Evolutionary conservation across 2,329 filamentous ascomycete genomes (phyloP).

Genomic region (Pezicula neosporulosa): DNA sequence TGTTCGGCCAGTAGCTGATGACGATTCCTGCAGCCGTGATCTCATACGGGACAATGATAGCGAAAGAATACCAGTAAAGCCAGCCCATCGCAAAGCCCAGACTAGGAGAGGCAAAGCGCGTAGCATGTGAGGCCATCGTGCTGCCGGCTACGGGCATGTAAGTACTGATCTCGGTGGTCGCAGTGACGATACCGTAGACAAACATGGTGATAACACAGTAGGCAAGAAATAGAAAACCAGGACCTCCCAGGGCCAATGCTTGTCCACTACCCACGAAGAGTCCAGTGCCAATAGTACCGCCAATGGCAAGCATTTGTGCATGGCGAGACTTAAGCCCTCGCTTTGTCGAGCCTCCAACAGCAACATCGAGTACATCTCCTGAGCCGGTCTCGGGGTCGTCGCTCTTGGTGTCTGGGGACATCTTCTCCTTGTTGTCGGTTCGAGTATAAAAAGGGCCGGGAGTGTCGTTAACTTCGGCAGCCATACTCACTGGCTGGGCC

Average conservation of each 20-base stretch:
- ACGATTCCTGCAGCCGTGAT: constrained; percentile 38
- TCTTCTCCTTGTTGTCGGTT: background rate
- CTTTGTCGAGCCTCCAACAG: constrained; percentile 11
- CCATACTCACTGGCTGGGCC: background rate
- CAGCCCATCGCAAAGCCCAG: constrained; percentile 43
- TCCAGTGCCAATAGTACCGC: constrained; percentile 42
- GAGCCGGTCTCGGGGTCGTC: background rate
- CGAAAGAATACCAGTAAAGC: constrained; percentile 21
- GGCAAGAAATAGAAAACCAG: constrained; percentile 39
- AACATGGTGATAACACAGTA: constrained; percentile 41
- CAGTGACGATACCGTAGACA: constrained; percentile 44
- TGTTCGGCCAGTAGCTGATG: constrained; percentile 38
- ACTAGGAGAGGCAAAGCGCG: constrained; percentile 39
- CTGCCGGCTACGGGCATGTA: constrained; percentile 52
- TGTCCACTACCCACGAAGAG: constrained; percentile 41
- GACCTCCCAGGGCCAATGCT: constrained; percentile 38
- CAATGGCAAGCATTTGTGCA: constrained; percentile 27
- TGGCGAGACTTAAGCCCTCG: constrained; percentile 26
- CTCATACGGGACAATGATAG: constrained; percentile 31
- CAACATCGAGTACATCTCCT: background rate
- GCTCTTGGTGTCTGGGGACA: background rate
- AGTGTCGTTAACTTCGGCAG: background rate
- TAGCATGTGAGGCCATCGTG: constrained; percentile 45
- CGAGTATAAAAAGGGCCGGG: background rate
- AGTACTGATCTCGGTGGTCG: constrained; percentile 54